Conservation (phyloP, 176 grass and related monocot genomes). For the Oryza glumipatula region DNA sequence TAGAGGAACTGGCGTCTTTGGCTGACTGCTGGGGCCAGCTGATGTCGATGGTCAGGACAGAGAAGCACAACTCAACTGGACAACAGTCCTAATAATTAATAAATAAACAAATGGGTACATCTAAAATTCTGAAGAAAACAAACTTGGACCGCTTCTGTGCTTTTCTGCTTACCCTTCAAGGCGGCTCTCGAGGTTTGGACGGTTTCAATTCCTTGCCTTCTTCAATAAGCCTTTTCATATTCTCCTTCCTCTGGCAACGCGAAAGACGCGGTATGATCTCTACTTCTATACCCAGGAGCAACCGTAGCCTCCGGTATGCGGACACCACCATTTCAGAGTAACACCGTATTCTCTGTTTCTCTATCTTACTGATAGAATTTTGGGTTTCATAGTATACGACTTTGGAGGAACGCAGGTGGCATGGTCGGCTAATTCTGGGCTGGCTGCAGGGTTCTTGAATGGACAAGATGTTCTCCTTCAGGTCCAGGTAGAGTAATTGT, state of each 20-base stretch:
- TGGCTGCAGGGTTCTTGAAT: slow-evolving; percentile 9
- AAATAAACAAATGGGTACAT: background rate
- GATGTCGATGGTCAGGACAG: slow-evolving; percentile 3
- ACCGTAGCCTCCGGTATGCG: slow-evolving; percentile 17
- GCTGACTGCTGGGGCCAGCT: slow-evolving; percentile 37
- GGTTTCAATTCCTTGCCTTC: slow-evolving; percentile 38
- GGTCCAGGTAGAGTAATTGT: slow-evolving; percentile 50
- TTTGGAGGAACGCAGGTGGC: background rate
- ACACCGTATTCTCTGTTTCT: slow-evolving; percentile 7
- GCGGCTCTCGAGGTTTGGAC: slow-evolving; percentile 29
- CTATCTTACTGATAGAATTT: slow-evolving; percentile 16
- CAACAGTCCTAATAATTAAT: background rate
- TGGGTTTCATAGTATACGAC: background rate
- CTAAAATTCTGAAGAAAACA: background rate
- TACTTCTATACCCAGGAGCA: slow-evolving; percentile 15
- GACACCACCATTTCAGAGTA: background rate
- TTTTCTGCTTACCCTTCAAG: background rate
- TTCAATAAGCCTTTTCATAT: slow-evolving; percentile 30
- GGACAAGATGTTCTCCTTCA: slow-evolving; percentile 67
- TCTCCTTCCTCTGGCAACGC: slow-evolving; percentile 1
- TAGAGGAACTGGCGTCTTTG: background rate
- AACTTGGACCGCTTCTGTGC: slow-evolving; percentile 15
- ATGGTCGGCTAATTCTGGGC: slow-evolving; percentile 19
- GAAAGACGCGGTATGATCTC: slow-evolving; percentile 17
- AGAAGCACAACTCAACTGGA: slow-evolving; percentile 29